Base-by-base conservation (phyloP, 1,284 basidiomycete species). In the Abortiporus biennis region DNA sequence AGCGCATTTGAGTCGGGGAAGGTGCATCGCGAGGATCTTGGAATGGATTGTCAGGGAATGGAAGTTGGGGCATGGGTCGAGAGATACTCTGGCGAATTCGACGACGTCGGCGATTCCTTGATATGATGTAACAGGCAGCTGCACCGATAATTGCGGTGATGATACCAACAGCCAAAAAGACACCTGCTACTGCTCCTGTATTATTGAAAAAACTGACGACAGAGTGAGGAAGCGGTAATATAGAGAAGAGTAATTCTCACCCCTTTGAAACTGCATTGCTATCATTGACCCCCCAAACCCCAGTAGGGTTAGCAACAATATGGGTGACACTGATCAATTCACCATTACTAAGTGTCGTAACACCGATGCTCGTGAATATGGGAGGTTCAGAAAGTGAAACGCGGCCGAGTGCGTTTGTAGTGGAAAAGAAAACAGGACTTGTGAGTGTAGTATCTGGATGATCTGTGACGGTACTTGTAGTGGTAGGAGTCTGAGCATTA, bases 141-240 rank as follows among this genome's bases (percentile, higher is more conserved):
- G 62, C 61, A 4, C 66, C 58, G 13, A 65, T 53, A 25, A 68
- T 48, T 12, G 68, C 60, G 5, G 63, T 54, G 22, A 67, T 47
- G 21, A 80, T 48, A 16, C 72, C 79, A 22, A 75, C 64, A 15
- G 65, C 70, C 4, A 75, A 59, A 55, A 83, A 81, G 13, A 76
- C 69, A 2, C 75, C 79, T 13, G 72, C 71, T 11, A 80, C 72
- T 6, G 72, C 73, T 3, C 72, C 72, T 34, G 61, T 68, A 47
- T 81, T 72, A 13, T 65, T 56, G 43, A 80, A 67, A 55, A 83
- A 74, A 8, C 78, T 81, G 42, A 24, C 4, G 13, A 43, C 13
- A 40, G 23, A 16, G 15, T n/a, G 29, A 6, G 16, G 6, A 12
- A 20, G 31, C 33, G 17, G 6, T 24, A 22, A 37, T 40, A 42